These are phyloP conservation scores for Colletotrichum filicis DNA, from an alignment of 2,329 filamentous ascomycete genomes.

Conservation along the genomic window DNA sequence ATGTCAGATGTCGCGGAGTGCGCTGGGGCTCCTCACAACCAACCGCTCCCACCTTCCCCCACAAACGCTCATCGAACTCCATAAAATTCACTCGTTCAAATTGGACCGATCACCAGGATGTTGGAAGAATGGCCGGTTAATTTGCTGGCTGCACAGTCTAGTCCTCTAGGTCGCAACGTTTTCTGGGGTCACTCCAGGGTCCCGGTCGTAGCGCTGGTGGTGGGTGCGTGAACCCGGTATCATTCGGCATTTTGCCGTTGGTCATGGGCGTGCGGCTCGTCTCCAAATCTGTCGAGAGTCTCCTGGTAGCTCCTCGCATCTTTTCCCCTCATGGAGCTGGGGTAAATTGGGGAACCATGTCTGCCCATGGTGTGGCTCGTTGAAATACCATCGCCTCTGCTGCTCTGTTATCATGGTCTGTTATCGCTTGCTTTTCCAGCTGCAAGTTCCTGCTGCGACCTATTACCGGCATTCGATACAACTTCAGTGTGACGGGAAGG, in stretches of 20 bases:
- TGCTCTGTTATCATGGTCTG: not conserved
- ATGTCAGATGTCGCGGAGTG: constrained; percentile 23
- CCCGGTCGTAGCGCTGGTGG: constrained; percentile 1
- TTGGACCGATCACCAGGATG: not conserved
- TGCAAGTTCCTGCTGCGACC: not conserved
- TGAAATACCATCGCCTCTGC: constrained; percentile 20
- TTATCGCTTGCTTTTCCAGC: not conserved
- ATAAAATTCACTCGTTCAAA: not conserved
- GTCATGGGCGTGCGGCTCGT: not conserved
- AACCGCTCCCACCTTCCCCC: constrained; percentile 19
- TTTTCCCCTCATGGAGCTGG: constrained; percentile 30
- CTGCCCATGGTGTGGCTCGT: not conserved
- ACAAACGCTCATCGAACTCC: constrained; percentile 11
- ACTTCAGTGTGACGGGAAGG: constrained; percentile 1
- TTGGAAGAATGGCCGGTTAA: constrained; percentile 33
- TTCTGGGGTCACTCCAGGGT: constrained; percentile 22
- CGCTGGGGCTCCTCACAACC: constrained; percentile 1
- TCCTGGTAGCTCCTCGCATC: not conserved
- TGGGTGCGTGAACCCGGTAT: constrained; percentile 7
- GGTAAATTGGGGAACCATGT: constrained; percentile 29
- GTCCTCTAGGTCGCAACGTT: not conserved
- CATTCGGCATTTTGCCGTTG: constrained; percentile 10
- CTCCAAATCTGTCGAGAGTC: constrained; percentile 22
- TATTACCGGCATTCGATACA: not conserved
- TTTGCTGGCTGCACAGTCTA: constrained; percentile 4